A percentile compares a stretch with the other conserved stretches of the same genome.
Evolutionary conservation across 768 basidiomycete genomes (phyloP).

Genomic region (Russula abietina): DNA sequence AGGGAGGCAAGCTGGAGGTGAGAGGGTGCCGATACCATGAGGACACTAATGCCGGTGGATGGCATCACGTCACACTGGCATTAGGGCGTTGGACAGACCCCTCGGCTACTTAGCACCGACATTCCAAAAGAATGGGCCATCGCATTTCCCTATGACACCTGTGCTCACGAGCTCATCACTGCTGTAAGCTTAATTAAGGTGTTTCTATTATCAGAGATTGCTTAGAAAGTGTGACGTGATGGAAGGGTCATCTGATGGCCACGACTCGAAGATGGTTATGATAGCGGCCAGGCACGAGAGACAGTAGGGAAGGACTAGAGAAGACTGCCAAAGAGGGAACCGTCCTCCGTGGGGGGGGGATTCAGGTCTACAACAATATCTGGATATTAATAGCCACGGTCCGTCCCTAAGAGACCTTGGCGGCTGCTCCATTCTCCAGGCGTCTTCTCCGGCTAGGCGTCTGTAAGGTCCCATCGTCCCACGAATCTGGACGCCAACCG

Average conservation of each 20-base stretch:
- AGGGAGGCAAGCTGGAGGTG: conserved; percentile 4
- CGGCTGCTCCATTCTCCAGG: conserved; percentile 22
- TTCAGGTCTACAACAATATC: conserved; percentile 10
- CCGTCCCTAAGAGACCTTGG: conserved; percentile 19
- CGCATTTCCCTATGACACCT: neutral
- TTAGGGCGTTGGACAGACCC: conserved; percentile 3
- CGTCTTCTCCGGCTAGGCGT: conserved; percentile 26
- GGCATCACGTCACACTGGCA: conserved; percentile 12
- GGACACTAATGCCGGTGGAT: conserved; percentile 20
- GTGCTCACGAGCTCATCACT: neutral
- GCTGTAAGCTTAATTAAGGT: conserved; percentile 7
- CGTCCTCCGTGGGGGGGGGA: neutral
- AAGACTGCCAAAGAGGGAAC: conserved; percentile 6
- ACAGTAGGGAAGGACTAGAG: neutral
- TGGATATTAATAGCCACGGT: conserved; percentile 6
- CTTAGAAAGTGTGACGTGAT: conserved; percentile 20
- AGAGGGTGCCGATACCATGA: conserved; percentile 22
- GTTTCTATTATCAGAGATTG: conserved; percentile 1
- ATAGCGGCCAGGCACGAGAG: conserved; percentile 15
- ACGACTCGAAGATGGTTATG: conserved; percentile 21
- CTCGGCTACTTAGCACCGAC: conserved; percentile 11
- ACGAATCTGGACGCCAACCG: conserved; percentile 18
- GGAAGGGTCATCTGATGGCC: conserved; percentile 16
- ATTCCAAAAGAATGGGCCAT: conserved; percentile 5
- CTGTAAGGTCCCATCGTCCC: conserved; percentile 27